Evolutionary conservation across 257 asterid species (phyloP), one percentile per base, ranked within the genome.

Genomic region (Cynanchum wilfordii): DNA sequence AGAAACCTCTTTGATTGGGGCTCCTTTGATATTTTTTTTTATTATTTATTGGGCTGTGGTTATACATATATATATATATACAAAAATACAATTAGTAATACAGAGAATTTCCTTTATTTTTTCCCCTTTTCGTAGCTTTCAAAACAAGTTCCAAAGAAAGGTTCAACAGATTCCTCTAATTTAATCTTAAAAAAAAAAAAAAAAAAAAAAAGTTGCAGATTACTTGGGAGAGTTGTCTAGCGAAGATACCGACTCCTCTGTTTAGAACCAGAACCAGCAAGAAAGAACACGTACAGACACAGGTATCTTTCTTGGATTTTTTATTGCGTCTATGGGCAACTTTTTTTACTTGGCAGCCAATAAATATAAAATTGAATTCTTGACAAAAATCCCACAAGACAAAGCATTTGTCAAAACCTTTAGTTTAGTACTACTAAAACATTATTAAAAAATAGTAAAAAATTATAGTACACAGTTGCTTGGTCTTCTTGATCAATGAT

Each of bases 171-270:
- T 71, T 68, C 63, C 69, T 64, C 56, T 68, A 40, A 29, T 19
- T 15, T 1, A 75, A 20, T 27, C 22, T 2, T 15, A 10, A 25
- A 2, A 4, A 2, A 68, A 15, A 24, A 42, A 33, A 47, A 56
- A 24, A 30, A 33, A 38, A 45, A 60, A 56, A 62, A 29, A 52
- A 27, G 33, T 7, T 64, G 49, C 11, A 73, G 72, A 24, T 80
- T 78, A 73, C 82, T 81, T 81, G 82, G 22, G 52, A 38, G 79
- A 58, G 72, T 75, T 66, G n/a, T 59, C 66, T 62, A 77, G 78
- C 70, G 68, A 78, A 51, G 80, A 67, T 66, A 75, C 60, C 45
- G 74, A 77, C 69, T 42, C 51, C 54, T 38, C 8, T 38, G 44
- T 38, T 7, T 5, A 38, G 1, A 38, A 38, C 29, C 24, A 58